Base-by-base conservation (phyloP, 805 yeast species). In the Lipomyces yamadae region DNA sequence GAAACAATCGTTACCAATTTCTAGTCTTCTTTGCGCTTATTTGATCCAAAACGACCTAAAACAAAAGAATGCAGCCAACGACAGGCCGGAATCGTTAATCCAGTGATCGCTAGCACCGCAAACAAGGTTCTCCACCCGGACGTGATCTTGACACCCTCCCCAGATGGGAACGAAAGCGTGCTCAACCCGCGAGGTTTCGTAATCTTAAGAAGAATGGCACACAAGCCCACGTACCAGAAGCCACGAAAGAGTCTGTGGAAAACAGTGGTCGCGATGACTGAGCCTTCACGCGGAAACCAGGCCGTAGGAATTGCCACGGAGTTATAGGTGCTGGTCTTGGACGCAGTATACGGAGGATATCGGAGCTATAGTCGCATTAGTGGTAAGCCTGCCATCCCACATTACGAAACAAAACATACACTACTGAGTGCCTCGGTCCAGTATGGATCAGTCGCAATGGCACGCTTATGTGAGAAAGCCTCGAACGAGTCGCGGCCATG, bases 381-480 rank as follows among this genome's bases (percentile, higher is more conserved):
- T 29, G 48, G 60, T 34, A 8, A 13, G 5, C 2, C 32, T n/a
- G 13, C 10, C 29, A n/a, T 34, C 42, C 50, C 35, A 32, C 18
- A 29, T 32, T 95, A 96, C 7, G 92, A 88, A 73, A 96, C 7
- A 92, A 88, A 73, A 88, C 96, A 84, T 55, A 84, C 80, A n/a
- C 81, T 78, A 61, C 88, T 74, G 34, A 87, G 70, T 18, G 79
- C 71, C 73, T 92, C 97, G 59, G 81, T 81, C 88, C 88, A 86
- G 66, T 81, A 82, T 15, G 89, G 87, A 75, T 89, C 91, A 58
- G 81, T 83, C 70, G 90, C 75, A 2, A 87, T 80, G 0, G 92
- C 84, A 73, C 96, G 84, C 74, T 85, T 85, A 76, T 91, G 96
- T 1, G 92, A 84, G 74, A 93, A 93, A n/a, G 89, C 81, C 56